phyloP scores from a whole-genome alignment of 1,284 basidiomycete species.

The Rhizoctonia solani region DNA sequence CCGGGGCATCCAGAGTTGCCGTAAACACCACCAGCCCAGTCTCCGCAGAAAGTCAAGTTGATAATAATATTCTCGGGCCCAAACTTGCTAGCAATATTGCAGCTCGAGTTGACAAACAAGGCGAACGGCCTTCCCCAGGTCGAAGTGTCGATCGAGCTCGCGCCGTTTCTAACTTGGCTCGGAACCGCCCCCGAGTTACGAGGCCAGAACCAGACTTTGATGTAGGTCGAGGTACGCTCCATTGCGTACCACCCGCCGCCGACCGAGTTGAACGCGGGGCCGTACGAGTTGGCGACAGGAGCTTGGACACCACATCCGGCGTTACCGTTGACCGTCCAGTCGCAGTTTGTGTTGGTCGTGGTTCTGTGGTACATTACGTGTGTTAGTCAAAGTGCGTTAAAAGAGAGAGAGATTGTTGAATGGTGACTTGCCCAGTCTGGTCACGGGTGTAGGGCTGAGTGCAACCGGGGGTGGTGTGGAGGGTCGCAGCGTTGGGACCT shows the following conservation, averaged over 20 bases:
- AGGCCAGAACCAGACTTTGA: conserved; percentile 66
- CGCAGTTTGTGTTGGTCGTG: conserved; percentile 54
- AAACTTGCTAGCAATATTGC: conserved; percentile 51
- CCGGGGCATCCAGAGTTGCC: conserved; percentile 42
- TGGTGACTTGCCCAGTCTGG: conserved; percentile 57
- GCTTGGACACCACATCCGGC: conserved; percentile 66
- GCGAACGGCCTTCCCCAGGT: conserved; percentile 55
- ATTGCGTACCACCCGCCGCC: conserved; percentile 67
- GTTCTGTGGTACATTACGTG: conserved; percentile 46
- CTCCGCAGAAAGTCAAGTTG: conserved; percentile 50
- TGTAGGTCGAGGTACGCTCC: conserved; percentile 54
- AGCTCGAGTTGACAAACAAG: conserved; percentile 52
- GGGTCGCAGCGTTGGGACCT: conserved; percentile 58
- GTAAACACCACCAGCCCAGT: conserved; percentile 50
- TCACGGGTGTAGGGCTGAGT: conserved; percentile 57
- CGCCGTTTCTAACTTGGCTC: conserved; percentile 51
- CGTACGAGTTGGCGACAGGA: conserved; percentile 54
- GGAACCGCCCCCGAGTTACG: conserved; percentile 52
- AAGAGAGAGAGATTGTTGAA: conserved; percentile 5
- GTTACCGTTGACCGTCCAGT: conserved; percentile 59
- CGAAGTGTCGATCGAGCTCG: conserved; percentile 51
- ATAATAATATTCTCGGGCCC: conserved; percentile 55
- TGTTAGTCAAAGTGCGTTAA: not conserved
- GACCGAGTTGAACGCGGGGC: conserved; percentile 60
- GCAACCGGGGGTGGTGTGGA: conserved; percentile 67